A percentile compares a stretch with the other conserved stretches of the same genome.
phyloP scores from a whole-genome alignment of 331 rosid genomes.

The Pyrus hybrid region DNA sequence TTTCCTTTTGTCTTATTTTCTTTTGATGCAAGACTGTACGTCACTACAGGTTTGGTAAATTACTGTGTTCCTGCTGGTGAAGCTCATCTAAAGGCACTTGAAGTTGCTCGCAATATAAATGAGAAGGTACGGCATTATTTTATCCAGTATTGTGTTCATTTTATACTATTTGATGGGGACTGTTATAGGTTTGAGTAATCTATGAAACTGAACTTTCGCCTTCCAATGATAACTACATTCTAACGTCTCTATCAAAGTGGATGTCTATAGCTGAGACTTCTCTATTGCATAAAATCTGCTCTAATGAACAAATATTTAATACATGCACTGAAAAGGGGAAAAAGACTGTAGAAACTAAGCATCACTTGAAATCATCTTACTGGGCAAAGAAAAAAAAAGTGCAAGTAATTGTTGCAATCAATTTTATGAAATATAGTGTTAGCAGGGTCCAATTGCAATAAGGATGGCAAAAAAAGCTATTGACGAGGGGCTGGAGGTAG shows the following conservation, averaged over 20 bases:
- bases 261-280: not conserved
- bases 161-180: not conserved
- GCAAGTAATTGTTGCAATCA: not conserved
- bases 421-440: not conserved
- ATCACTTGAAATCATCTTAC: not conserved
- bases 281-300: not conserved
- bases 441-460: conserved; percentile 85
- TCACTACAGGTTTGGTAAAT: conserved; percentile 68
- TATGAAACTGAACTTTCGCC: not conserved
- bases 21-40: not conserved
- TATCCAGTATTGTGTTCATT: not conserved
- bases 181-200: not conserved
- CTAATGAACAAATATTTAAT: not conserved
- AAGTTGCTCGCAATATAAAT: conserved; percentile 64
- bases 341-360: not conserved
- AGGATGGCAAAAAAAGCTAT: conserved; percentile 85
- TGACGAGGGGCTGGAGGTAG: conserved; percentile 52
- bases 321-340: not conserved
- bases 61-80: conserved; percentile 76
- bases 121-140: conserved; percentile 47
- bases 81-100: conserved; percentile 71
- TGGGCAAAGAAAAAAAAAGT: not conserved
- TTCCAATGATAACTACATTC: not conserved
- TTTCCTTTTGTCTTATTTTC: not conserved
- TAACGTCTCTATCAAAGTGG: not conserved